Conservation (phyloP, 805 yeast genomes). For the Wickerhamomyces rabaulensis region DNA sequence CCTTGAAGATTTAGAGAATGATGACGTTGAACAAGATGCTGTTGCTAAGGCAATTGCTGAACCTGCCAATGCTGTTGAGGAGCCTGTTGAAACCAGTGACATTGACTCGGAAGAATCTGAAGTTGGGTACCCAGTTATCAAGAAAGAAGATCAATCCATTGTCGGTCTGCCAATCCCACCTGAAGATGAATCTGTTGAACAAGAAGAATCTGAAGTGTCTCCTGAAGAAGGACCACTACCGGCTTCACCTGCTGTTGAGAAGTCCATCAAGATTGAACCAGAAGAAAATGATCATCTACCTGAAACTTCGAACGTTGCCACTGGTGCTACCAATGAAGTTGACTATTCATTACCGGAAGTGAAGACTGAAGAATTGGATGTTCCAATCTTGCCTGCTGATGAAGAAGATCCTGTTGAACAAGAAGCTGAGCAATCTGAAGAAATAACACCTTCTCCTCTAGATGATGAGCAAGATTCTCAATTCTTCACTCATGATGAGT, state of each 20-base stretch:
- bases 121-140: not conserved
- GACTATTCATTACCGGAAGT: not conserved
- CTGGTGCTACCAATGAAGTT: conserved; percentile 1
- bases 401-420: not conserved
- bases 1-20: not conserved
- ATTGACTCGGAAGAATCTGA: not conserved
- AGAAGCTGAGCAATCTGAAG: conserved; percentile 7
- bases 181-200: not conserved
- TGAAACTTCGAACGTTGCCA: not conserved
- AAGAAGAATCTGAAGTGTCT: not conserved
- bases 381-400: not conserved
- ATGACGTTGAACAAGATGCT: not conserved
- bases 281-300: not conserved
- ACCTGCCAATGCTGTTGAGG: not conserved
- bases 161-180: too few relatives aligned
- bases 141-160: not conserved
- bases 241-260: not conserved
- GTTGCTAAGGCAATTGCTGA: not conserved
- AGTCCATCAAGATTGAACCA: not conserved
- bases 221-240: not conserved
- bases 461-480: not conserved
- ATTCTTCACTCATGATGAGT: conserved; percentile 3
- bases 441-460: not conserved
- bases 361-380: not conserved
- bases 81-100: not conserved